Conservation (phyloP, 108 stramenopile genomes). For the Skeletonema potamos region DNA sequence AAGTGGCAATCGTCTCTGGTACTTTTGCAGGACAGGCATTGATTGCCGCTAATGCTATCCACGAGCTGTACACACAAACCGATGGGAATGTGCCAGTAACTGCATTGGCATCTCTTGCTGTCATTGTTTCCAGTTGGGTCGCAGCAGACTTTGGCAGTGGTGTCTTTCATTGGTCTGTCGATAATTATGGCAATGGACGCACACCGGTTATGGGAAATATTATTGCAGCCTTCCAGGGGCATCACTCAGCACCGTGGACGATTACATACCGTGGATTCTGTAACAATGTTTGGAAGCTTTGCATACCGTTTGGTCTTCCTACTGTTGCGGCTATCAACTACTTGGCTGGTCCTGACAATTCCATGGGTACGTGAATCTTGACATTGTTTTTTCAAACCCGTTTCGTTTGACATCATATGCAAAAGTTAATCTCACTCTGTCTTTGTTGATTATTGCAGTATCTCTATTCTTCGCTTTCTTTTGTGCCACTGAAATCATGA, state of each 20-base stretch:
- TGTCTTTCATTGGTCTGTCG: constrained; percentile 93
- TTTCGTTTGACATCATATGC: not conserved
- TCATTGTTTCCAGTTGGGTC: constrained; percentile 55
- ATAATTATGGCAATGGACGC: constrained; percentile 91
- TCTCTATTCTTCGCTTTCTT: constrained; percentile 71
- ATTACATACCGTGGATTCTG: constrained; percentile 90
- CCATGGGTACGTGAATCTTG: constrained; percentile 31
- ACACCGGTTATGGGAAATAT: constrained; percentile 93
- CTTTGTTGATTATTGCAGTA: constrained; percentile 25
- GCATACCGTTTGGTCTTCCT: constrained; percentile 75
- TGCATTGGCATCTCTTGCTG: constrained; percentile 31
- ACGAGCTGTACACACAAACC: constrained; percentile 23
- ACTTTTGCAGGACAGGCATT: constrained; percentile 63
- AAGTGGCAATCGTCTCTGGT: constrained; percentile 56
- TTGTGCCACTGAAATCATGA: constrained; percentile 72
- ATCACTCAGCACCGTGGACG: constrained; percentile 94
- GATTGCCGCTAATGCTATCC: constrained; percentile 44
- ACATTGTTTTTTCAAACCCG: not conserved
- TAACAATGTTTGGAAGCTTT: constrained; percentile 94
- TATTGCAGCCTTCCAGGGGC: constrained; percentile 95
- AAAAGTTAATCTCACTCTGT: not conserved
- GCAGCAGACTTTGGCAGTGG: constrained; percentile 88
- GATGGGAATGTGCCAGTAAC: constrained; percentile 43
- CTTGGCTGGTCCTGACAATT: constrained; percentile 47
- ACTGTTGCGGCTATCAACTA: constrained; percentile 54